These are phyloP conservation scores for Zygnema cylindricum DNA, from an alignment of 139 green algal species.

Conservation along the genomic window DNA sequence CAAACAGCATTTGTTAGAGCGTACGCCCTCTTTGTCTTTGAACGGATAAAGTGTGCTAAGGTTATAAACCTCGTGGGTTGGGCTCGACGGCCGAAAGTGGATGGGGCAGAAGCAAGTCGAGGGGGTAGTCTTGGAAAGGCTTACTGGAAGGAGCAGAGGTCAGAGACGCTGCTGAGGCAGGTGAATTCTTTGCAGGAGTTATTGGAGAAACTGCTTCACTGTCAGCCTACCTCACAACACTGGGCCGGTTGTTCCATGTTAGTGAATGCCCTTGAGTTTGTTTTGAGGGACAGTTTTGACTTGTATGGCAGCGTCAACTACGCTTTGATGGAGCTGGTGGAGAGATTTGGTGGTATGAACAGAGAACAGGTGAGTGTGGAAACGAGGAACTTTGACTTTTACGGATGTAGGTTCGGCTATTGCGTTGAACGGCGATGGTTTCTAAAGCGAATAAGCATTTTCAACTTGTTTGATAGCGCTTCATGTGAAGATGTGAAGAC, in stretches of 20 bases:
- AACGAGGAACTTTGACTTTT: not conserved
- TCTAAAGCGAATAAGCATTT: not conserved
- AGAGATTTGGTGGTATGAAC: not conserved
- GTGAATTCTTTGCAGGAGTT: not conserved
- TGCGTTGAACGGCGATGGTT: not conserved
- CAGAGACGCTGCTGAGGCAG: not conserved
- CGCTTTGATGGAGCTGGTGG: conserved; percentile 9
- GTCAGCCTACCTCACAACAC: not conserved
- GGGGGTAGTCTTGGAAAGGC: not conserved
- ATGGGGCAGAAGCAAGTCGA: not conserved
- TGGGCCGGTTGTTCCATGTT: not conserved
- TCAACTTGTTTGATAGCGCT: not conserved
- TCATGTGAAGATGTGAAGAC: too few relatives aligned
- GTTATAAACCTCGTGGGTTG: not conserved
- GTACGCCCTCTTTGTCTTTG: not conserved
- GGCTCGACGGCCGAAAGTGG: not conserved
- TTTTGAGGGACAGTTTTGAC: conserved; percentile 26
- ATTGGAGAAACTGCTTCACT: not conserved
- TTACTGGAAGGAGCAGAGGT: not conserved
- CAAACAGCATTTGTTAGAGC: not conserved
- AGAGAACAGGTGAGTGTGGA: not conserved
- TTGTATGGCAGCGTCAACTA: conserved; percentile 27
- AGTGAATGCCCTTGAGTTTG: conserved; percentile 24
- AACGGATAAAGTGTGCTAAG: conserved; percentile 9
- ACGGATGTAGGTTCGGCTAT: not conserved